phyloP scores from a whole-genome alignment of 2,329 filamentous ascomycete species.

The Aspergillus pseudoterreus region DNA sequence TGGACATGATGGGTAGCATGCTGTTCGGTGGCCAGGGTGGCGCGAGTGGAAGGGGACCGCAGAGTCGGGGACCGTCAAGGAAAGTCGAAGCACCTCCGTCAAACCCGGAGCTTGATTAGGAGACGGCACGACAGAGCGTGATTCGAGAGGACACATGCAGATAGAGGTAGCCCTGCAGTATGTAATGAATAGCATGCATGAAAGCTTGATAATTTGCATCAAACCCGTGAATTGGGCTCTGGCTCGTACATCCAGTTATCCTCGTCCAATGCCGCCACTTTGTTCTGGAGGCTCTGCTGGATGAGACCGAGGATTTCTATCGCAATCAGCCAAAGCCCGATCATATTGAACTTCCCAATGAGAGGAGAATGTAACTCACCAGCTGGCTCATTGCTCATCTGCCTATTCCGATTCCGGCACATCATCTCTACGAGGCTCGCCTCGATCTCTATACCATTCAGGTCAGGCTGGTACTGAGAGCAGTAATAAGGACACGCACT shows the following conservation, averaged over 20 bases:
- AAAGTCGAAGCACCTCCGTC: constrained; percentile 46
- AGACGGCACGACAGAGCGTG: not conserved
- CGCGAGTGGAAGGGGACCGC: constrained; percentile 34
- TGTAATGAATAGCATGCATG: constrained; percentile 1
- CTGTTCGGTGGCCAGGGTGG: constrained; percentile 67
- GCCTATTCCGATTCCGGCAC: constrained; percentile 39
- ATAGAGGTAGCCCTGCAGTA: not conserved
- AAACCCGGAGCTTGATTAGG: constrained; percentile 44
- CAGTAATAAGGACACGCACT: constrained; percentile 26
- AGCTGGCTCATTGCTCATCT: constrained; percentile 61
- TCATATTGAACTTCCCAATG: not conserved
- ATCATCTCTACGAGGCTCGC: constrained; percentile 44
- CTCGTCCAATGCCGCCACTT: constrained; percentile 70
- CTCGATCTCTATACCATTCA: constrained; percentile 41
- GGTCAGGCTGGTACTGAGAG: constrained; percentile 1
- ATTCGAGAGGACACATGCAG: not conserved
- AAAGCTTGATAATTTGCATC: constrained; percentile 13
- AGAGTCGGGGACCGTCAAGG: constrained; percentile 36
- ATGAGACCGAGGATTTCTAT: constrained; percentile 67
- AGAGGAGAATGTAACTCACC: constrained; percentile 47
- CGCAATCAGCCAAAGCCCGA: constrained; percentile 7
- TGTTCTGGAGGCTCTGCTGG: constrained; percentile 65
- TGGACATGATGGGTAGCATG: constrained; percentile 98
- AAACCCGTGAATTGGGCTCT: constrained; percentile 49
- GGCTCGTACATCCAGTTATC: constrained; percentile 91